A percentile compares a stretch with the other conserved stretches of the same genome.
Evolutionary conservation across 1,284 basidiomycete species (phyloP).

Genomic region (Phylloboletellus chloephorus): DNA sequence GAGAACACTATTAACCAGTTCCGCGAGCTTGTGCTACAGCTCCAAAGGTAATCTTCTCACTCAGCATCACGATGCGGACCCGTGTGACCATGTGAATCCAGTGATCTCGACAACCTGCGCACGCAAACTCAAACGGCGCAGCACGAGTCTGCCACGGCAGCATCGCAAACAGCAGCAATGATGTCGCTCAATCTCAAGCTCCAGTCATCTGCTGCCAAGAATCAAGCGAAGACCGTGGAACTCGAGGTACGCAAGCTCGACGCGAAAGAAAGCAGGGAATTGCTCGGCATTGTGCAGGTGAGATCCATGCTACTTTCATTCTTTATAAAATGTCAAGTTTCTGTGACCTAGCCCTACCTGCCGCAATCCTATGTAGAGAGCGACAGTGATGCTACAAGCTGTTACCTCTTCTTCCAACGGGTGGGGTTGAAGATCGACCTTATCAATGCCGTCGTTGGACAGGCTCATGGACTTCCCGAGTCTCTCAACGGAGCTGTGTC

Average conservation of each 20-base stretch:
- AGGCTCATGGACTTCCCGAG: constrained; percentile 78
- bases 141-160: constrained; percentile 69
- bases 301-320: constrained; percentile 1
- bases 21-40: constrained; percentile 78
- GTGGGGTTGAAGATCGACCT: constrained; percentile 81
- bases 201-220: constrained; percentile 84
- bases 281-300: constrained; percentile 68
- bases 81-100: constrained; percentile 31
- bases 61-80: background rate
- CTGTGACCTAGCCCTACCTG: constrained; percentile 64
- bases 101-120: constrained; percentile 79
- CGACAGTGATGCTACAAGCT: constrained; percentile 81
- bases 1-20: constrained; percentile 87
- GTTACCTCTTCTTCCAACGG: constrained; percentile 88
- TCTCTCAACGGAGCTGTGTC: constrained; percentile 75
- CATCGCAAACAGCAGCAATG: constrained; percentile 76
- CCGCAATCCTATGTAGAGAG: constrained; percentile 81
- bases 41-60: constrained; percentile 61
- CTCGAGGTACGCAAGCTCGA: constrained; percentile 82
- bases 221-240: constrained; percentile 84
- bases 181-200: constrained; percentile 91
- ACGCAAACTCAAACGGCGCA: constrained; percentile 81
- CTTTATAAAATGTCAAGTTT: constrained; percentile 1
- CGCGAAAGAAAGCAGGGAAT: constrained; percentile 72
- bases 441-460: constrained; percentile 75